Evolutionary conservation across 1,284 basidiomycete species (phyloP).

Genomic region (Ceratobasidium sp.): DNA sequence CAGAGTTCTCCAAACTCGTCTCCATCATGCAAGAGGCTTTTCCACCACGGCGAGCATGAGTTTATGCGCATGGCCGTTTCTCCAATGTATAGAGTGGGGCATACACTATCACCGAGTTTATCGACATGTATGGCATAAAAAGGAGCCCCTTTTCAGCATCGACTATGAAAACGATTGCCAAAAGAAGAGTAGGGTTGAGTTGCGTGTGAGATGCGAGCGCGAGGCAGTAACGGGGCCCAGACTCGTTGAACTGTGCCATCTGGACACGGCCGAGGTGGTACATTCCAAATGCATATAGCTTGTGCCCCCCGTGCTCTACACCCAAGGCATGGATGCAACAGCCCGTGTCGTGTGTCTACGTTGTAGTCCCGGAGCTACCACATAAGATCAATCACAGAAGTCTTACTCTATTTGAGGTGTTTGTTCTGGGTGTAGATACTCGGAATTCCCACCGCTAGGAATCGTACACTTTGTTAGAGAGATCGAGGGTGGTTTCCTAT

Average conservation of each 20-base stretch:
- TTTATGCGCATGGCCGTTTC: neutral
- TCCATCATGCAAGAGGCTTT: constrained; percentile 35
- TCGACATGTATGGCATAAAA: neutral
- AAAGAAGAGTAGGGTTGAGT: neutral
- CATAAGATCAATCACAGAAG: neutral
- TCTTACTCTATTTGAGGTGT: neutral
- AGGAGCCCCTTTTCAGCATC: neutral
- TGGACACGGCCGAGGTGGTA: neutral
- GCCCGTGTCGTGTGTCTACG: too few relatives aligned
- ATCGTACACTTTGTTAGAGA: neutral
- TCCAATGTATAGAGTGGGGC: neutral
- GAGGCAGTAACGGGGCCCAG: neutral
- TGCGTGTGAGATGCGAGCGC: too few relatives aligned
- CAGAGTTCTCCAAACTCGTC: constrained; percentile 46
- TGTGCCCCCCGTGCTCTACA: neutral
- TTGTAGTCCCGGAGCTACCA: neutral
- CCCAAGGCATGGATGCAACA: neutral
- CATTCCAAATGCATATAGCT: neutral
- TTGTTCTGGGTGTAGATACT: neutral
- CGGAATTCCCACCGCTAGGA: neutral
- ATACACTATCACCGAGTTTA: neutral
- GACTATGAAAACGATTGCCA: neutral
- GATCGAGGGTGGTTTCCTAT: too few relatives aligned
- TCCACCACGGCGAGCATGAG: constrained; percentile 29
- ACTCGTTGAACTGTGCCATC: too few relatives aligned